Conservation (phyloP, 2,329 filamentous ascomycete genomes). For the Botrytis tulipae region DNA sequence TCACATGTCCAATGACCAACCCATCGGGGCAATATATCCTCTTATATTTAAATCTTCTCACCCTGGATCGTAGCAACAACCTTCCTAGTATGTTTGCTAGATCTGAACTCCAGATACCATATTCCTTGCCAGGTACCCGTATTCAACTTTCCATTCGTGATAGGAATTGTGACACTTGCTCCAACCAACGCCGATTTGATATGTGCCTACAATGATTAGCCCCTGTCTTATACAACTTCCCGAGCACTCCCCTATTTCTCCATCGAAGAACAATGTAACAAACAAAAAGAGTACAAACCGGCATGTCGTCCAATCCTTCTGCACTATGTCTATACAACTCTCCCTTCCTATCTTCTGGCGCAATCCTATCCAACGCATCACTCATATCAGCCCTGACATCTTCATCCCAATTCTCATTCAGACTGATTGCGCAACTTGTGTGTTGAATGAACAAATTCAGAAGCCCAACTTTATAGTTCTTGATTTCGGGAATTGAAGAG, state of each 20-base stretch:
- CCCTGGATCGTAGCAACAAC: conserved; percentile 94
- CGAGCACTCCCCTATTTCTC: neutral
- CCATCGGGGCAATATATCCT: neutral
- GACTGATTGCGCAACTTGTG: conserved; percentile 81
- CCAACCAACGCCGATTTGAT: conserved; percentile 90
- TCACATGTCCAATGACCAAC: neutral
- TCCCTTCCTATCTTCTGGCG: conserved; percentile 74
- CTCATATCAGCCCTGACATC: conserved; percentile 90
- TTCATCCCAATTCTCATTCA: conserved; percentile 88
- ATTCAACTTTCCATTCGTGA: conserved; percentile 75
- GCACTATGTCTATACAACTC: conserved; percentile 81
- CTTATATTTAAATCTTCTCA: conserved; percentile 55
- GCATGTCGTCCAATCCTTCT: conserved; percentile 93
- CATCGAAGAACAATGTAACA: neutral
- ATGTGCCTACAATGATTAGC: conserved; percentile 60
- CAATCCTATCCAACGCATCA: conserved; percentile 87
- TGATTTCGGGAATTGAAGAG: conserved; percentile 73
- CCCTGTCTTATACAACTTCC: neutral
- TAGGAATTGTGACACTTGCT: conserved; percentile 86
- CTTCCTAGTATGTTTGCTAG: conserved; percentile 70
- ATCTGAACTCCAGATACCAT: conserved; percentile 91
- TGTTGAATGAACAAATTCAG: conserved; percentile 93
- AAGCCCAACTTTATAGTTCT: conserved; percentile 78
- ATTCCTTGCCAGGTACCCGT: conserved; percentile 81
- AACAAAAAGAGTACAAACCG: conserved; percentile 50